Base-by-base conservation (phyloP, 805 yeast genomes). In the Komagataella kurtzmanii region DNA sequence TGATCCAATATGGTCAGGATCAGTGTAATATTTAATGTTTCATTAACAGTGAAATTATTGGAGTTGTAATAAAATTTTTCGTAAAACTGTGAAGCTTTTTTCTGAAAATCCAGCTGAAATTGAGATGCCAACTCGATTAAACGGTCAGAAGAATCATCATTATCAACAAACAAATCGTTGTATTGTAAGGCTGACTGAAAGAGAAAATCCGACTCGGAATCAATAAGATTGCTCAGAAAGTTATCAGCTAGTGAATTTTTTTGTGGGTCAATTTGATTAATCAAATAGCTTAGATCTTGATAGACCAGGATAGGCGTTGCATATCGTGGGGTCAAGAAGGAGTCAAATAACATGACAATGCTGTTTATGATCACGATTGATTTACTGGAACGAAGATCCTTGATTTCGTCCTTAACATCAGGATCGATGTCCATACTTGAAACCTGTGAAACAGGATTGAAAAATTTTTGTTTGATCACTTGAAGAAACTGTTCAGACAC, bases 21-120 rank as follows among this genome's bases (percentile, higher is more conserved):
- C 17, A 58, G 54, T 17, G 57, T 58, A 5, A 50, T 47, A 5
- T 57, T 54, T 14, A 63, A 49, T n/a, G 54, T 57, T 17, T 53
- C 54, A 54, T 66, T 65, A 14, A 56, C 44, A 6, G 24, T 24
- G 18, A 43, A 53, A 14, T 19, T 43, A 14, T 54, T 54, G 3
- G 50, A 46, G 12, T 57, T 54, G 6, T 49, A 52, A 17, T 56
- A 46, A 18, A 57, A 54, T 23, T 46, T 50, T 6, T 47, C 45
- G 23, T 58, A 53, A 5, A 62, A 10, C 40, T 23, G 46, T 59
- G 59, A 40, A 51, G 52, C 4, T 47, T 49, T 30, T 10, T 30
- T 30, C 6, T 53, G 46, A 18, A 65, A 49, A 18, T 55, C 55
- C 1, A 48, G 14, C 1, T 48, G 36, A 44, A 59, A 49, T 3